These are phyloP conservation scores for Xylariaceae sp. DNA, from an alignment of 2,329 filamentous ascomycete genomes.

Conservation along the genomic window DNA sequence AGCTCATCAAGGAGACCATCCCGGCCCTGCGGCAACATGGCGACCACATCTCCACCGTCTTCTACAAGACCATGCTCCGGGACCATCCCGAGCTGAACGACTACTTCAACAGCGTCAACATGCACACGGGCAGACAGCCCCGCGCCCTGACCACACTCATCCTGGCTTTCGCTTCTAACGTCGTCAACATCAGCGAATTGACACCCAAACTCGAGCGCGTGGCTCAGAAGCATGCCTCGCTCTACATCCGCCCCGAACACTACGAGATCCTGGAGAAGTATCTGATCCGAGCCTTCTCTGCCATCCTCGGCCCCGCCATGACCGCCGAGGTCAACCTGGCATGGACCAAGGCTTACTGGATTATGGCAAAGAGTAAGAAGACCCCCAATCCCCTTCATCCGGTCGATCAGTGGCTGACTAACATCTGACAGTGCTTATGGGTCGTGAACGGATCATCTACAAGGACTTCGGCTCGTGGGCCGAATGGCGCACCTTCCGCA, in stretches of 20 bases:
- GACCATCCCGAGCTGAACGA: constrained; percentile 62
- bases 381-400: too few relatives aligned
- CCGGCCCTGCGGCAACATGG: constrained; percentile 65
- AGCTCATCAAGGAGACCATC: constrained; percentile 64
- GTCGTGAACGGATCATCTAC: constrained; percentile 59
- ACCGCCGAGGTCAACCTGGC: constrained; percentile 60
- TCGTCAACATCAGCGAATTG: constrained; percentile 56
- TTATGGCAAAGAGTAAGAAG: constrained; percentile 55
- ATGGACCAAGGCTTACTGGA: constrained; percentile 67
- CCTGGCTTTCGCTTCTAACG: constrained; percentile 65
- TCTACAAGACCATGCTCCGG: constrained; percentile 64
- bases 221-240: constrained; percentile 68
- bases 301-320: constrained; percentile 61
- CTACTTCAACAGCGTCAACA: constrained; percentile 65
- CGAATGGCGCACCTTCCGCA: constrained; percentile 62
- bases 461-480: constrained; percentile 56
- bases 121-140: constrained; percentile 57
- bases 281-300: constrained; percentile 60
- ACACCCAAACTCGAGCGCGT: constrained; percentile 50
- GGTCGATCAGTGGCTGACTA: background rate
- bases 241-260: constrained; percentile 63
- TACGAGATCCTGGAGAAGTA: constrained; percentile 67
- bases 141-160: constrained; percentile 59
- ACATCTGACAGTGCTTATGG: constrained; percentile 52
- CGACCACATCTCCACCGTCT: constrained; percentile 61